Evolutionary conservation across 1,139 yeast species (phyloP), one percentile per base, ranked within the genome.

Genomic region (Pichia sp.): DNA sequence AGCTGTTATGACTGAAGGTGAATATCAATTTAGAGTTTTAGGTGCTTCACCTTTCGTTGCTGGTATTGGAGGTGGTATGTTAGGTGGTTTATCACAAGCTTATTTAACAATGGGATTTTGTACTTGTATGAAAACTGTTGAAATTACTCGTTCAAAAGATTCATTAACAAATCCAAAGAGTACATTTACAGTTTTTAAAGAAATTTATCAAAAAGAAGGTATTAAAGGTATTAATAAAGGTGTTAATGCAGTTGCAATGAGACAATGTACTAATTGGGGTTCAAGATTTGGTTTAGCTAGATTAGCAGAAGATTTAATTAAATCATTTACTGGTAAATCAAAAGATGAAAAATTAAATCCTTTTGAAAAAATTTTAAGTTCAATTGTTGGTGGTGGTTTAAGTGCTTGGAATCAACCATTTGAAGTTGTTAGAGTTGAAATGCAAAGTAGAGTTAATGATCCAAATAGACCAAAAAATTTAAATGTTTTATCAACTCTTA

Each of bases 251-350:
- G 97, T 92, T 50, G 97, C 98, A 30, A 85, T 92, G 57, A 84
- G 98, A 69, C 98, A 92, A 67, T 85, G 89, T 85, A 90, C 97
- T 56, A 92, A 92, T 68, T 92, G 98, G 98, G 98, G 98, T 44
- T 87, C 97, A 28, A 77, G 98, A 63, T 90, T 90, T 62, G 98
- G 97, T 33, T 74, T 92, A 41, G 77, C 96, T 20, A 79, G 98
- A 63, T 75, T 90, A 61, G 95, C 96, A 26, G 98, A 92, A 70
- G 95, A 86, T 56, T 73, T 69, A 9, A 87, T 92, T 59, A 80
- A 87, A 61, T 73, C 69, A 40, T 46, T 74, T 24, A 74, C 81
- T 28, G 85, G 86, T 66, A 66, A 69, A 26, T 11, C 35, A 6
- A 74, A 76, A 39, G 73, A 73, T 48, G 82, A 82, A 42, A 79